Evolutionary conservation across 202 grass and related monocot genomes (phyloP).

Genomic region (Panicum hallii): DNA sequence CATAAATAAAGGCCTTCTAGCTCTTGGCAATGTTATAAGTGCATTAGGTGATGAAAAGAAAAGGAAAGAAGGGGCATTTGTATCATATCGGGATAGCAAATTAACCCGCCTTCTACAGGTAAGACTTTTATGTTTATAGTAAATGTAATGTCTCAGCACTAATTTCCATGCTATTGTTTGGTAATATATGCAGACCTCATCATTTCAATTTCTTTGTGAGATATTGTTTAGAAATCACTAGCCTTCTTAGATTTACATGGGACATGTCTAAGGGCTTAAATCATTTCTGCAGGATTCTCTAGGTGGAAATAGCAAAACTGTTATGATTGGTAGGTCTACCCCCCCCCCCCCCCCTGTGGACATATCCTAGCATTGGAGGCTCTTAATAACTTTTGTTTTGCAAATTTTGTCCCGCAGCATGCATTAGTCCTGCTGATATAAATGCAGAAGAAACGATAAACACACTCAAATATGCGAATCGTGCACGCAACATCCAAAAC

Average conservation of each 20-base stretch:
- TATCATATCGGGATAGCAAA: conserved; percentile 92
- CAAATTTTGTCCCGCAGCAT: conserved; percentile 60
- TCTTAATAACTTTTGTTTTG: conserved; percentile 37
- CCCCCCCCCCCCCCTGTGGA: too few species aligned
- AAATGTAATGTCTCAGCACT: neutral
- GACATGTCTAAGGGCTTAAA: conserved; percentile 20
- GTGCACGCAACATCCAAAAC: conserved; percentile 94
- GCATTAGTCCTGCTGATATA: conserved; percentile 96
- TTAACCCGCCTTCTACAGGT: conserved; percentile 92
- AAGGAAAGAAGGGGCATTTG: conserved; percentile 92
- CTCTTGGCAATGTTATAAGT: conserved; percentile 98
- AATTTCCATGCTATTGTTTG: conserved; percentile 8
- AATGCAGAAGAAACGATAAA: conserved; percentile 99
- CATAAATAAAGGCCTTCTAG: conserved; percentile 92
- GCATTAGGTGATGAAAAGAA: conserved; percentile 97
- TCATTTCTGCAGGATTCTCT: conserved; percentile 80
- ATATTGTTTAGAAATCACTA: neutral
- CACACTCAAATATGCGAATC: conserved; percentile 97
- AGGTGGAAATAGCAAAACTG: conserved; percentile 97
- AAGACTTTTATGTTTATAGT: conserved; percentile 31
- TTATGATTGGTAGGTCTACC: conserved; percentile 80
- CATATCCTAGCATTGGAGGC: neutral
- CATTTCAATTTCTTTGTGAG: conserved; percentile 23
- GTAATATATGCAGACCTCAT: neutral
- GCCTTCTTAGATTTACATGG: neutral